A percentile compares a stretch with the other conserved stretches of the same genome.
Evolutionary conservation across 352 stramenopile species (phyloP).

Genomic region (Globisporangium megalacanthum): DNA sequence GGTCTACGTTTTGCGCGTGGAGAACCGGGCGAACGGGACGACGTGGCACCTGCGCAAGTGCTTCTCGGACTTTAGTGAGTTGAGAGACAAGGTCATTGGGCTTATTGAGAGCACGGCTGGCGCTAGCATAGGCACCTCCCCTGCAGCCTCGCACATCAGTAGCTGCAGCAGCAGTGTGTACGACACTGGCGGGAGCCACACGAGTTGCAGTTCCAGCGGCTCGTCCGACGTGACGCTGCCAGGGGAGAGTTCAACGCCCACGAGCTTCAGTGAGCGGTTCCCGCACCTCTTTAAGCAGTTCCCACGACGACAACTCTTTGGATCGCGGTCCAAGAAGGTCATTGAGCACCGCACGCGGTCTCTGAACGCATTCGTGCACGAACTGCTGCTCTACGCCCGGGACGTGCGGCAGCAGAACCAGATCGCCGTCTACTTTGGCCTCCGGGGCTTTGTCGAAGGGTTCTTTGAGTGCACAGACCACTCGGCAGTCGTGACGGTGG

Average conservation of each 20-base stretch:
- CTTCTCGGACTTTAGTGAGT: constrained; percentile 72
- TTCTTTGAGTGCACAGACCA: constrained; percentile 56
- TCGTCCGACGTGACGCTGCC: constrained; percentile 11
- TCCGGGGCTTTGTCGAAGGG: constrained; percentile 58
- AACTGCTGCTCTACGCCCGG: constrained; percentile 44
- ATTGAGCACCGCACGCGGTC: constrained; percentile 58
- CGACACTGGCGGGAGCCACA: constrained; percentile 3
- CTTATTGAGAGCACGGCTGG: constrained; percentile 42
- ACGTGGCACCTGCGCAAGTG: constrained; percentile 65
- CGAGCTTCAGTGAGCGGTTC: constrained; percentile 31
- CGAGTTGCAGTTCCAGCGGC: constrained; percentile 9
- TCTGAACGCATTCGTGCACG: constrained; percentile 55
- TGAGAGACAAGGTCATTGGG: constrained; percentile 59
- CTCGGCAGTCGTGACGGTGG: neutral
- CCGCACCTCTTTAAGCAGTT: constrained; percentile 66
- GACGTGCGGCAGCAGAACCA: constrained; percentile 53
- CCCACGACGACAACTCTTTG: constrained; percentile 54
- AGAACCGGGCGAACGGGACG: constrained; percentile 32
- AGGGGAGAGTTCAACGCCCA: constrained; percentile 7
- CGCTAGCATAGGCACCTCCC: neutral
- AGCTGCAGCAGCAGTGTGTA: constrained; percentile 3
- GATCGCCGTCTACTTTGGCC: constrained; percentile 69
- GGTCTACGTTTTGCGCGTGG: constrained; percentile 63
- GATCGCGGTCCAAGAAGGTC: constrained; percentile 58
- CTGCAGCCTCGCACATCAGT: neutral